Evolutionary conservation across 257 asterid genomes (phyloP).

Genomic region (Solanum medicagineum): DNA sequence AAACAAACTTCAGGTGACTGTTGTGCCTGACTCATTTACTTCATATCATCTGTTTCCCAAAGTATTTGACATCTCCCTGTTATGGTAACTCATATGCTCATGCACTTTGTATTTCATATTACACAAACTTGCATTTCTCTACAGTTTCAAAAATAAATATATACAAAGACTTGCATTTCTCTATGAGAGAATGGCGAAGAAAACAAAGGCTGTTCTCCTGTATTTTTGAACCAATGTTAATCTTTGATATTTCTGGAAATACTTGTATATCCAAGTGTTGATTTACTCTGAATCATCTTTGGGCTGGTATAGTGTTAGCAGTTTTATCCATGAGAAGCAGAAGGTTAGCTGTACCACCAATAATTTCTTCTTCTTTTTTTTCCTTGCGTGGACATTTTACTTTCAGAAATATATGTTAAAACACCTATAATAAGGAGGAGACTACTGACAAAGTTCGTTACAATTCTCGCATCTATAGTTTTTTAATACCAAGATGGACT

Average conservation of each 20-base stretch:
- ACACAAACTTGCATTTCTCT: neutral
- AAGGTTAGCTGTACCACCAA: neutral
- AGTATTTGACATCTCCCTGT: neutral
- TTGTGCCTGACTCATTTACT: constrained; percentile 1
- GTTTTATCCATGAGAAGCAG: neutral
- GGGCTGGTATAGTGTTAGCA: neutral
- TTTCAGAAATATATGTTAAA: neutral
- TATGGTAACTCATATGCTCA: neutral
- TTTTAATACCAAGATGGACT: neutral
- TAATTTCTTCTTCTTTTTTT: neutral
- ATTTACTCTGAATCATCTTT: neutral
- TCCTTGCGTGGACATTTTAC: neutral
- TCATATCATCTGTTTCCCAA: neutral
- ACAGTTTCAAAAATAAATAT: no score
- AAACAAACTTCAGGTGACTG: constrained; percentile 62
- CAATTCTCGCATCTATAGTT: neutral
- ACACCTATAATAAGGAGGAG: neutral
- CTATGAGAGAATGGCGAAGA: neutral
- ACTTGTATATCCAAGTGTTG: neutral
- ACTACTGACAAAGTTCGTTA: neutral
- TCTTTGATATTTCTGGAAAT: neutral
- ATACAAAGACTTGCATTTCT: neutral
- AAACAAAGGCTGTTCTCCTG: neutral
- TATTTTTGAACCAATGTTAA: neutral
- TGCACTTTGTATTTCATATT: neutral